Evolutionary conservation across 1,139 yeast genomes (phyloP).

Genomic region (Taiozyma sp.): DNA sequence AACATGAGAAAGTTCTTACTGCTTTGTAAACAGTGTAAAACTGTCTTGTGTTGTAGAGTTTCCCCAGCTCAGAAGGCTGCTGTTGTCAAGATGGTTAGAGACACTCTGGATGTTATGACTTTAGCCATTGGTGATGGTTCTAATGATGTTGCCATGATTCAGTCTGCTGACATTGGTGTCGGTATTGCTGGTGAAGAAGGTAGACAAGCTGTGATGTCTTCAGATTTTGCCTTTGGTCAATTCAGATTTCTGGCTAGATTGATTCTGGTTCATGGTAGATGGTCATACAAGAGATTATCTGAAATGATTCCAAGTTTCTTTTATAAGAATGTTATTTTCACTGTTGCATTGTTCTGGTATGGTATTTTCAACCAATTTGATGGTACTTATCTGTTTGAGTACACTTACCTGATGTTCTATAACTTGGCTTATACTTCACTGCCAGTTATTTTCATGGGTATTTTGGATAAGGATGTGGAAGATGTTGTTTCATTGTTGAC

Average conservation of each 20-base stretch:
- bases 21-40: conserved; percentile 87
- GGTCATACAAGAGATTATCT: conserved; percentile 88
- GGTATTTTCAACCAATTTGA: conserved; percentile 83
- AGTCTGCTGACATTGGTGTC: conserved; percentile 95
- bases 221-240: conserved; percentile 96
- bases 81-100: conserved; percentile 85
- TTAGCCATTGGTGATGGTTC: conserved; percentile 98
- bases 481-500: conserved; percentile 76
- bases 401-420: conserved; percentile 87
- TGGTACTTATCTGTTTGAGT: conserved; percentile 88
- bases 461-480: conserved; percentile 89
- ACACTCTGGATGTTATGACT: conserved; percentile 78
- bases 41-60: conserved; percentile 93
- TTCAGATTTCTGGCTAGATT: conserved; percentile 78
- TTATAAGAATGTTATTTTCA: conserved; percentile 86
- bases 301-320: conserved; percentile 95
- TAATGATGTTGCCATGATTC: conserved; percentile 98
- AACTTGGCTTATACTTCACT: conserved; percentile 92
- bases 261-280: conserved; percentile 87
- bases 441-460: conserved; percentile 87
- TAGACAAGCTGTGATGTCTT: conserved; percentile 95
- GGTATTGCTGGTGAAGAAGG: conserved; percentile 99
- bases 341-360: conserved; percentile 88
- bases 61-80: conserved; percentile 97
- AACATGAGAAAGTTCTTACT: conserved; percentile 68